A percentile compares a stretch with the other conserved stretches of the same genome.
phyloP scores from a whole-genome alignment of 805 yeast genomes.

The Kodamaea laetipori region DNA sequence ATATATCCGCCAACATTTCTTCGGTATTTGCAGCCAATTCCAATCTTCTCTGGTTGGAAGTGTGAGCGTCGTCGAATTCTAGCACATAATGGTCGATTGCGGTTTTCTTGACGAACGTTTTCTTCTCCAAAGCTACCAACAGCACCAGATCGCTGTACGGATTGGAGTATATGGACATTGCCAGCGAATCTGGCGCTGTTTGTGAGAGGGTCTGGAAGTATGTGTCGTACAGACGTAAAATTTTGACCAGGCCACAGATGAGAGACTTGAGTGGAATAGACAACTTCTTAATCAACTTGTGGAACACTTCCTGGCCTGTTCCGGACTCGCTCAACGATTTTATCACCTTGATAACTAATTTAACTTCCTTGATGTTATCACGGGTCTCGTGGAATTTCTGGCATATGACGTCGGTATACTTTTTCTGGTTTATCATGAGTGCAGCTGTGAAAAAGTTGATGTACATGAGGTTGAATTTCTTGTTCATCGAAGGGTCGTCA shows the following conservation, averaged over 20 bases:
- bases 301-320: constrained; percentile 23
- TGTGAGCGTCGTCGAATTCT: constrained; percentile 3
- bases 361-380: constrained; percentile 28
- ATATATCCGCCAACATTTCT: constrained; percentile 34
- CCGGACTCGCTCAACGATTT: constrained; percentile 33
- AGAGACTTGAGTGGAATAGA: constrained; percentile 27
- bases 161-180: constrained; percentile 19
- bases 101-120: constrained; percentile 12
- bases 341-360: constrained; percentile 31
- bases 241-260: constrained; percentile 28
- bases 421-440: constrained; percentile 35
- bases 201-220: constrained; percentile 11
- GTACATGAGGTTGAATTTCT: constrained; percentile 24
- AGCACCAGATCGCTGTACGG: constrained; percentile 6
- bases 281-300: constrained; percentile 26
- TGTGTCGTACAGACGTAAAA: constrained; percentile 25
- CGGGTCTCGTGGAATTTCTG: constrained; percentile 24
- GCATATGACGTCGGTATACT: constrained; percentile 28
- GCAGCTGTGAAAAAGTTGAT: constrained; percentile 39
- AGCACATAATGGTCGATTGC: constrained; percentile 6
- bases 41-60: not conserved
- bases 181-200: constrained; percentile 15
- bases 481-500: constrained; percentile 16
- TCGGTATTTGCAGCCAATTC: constrained; percentile 14
- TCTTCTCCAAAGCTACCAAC: constrained; percentile 11